Evolutionary conservation across 306 rosid species (phyloP).

Genomic region (Canavalia gladiata): DNA sequence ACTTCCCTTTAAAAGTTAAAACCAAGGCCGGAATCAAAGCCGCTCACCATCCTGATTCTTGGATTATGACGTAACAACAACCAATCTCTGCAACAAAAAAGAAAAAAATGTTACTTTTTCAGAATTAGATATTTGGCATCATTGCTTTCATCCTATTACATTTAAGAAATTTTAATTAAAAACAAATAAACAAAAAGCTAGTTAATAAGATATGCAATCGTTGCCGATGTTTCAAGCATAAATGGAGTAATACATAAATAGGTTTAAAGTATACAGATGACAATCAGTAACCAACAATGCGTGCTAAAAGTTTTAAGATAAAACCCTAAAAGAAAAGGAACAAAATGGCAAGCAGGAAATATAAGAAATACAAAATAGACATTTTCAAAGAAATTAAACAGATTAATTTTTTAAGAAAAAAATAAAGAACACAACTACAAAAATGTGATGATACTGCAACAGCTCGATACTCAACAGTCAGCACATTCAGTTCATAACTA

Average conservation of each 20-base stretch:
- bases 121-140: background rate
- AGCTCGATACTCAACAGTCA: background rate
- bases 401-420: background rate
- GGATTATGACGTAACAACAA: slow-evolving; percentile 7
- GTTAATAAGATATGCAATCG: background rate
- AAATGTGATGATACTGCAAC: background rate
- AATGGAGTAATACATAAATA: slow-evolving; percentile 1
- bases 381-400: slow-evolving; percentile 10
- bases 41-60: slow-evolving; percentile 15
- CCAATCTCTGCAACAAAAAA: background rate
- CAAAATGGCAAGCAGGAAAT: background rate
- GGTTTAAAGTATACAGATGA: background rate
- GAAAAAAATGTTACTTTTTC: background rate
- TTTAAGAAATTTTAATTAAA: background rate
- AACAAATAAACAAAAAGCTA: slow-evolving; percentile 5
- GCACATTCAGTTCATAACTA: slow-evolving; percentile 1
- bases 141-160: background rate
- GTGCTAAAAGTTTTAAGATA: background rate
- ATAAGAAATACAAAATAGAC: background rate
- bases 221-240: slow-evolving; percentile 25
- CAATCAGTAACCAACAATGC: background rate
- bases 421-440: background rate
- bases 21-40: background rate
- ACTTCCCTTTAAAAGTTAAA: background rate
- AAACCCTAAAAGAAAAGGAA: background rate